phyloP scores from a whole-genome alignment of 331 rosid species.

The Rosa hybrid region DNA sequence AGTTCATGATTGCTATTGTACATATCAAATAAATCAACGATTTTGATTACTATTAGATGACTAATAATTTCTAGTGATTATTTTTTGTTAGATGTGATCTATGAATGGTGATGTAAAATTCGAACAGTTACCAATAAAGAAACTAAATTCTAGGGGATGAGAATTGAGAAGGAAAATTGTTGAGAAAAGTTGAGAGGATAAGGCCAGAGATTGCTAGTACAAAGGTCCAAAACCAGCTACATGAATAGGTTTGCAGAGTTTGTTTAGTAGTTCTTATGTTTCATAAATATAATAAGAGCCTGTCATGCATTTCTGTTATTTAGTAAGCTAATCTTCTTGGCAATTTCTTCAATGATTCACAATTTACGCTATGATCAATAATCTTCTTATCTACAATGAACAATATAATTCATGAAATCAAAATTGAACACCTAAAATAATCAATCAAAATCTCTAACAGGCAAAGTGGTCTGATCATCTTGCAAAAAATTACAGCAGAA shows the following conservation, averaged over 20 bases:
- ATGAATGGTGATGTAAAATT: too few relatives aligned
- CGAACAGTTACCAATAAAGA: not conserved
- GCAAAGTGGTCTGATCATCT: not conserved
- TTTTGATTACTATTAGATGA: not conserved
- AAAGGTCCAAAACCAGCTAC: not conserved
- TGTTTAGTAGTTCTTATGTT: not conserved
- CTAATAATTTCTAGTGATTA: not conserved
- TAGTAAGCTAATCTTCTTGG: not conserved
- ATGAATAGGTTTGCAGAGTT: not conserved
- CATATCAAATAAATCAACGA: too few relatives aligned
- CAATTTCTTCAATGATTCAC: not conserved
- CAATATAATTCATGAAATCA: not conserved
- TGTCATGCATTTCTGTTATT: not conserved
- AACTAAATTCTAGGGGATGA: not conserved
- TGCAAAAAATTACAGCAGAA: not conserved
- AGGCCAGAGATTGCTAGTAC: not conserved
- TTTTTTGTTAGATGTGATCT: not conserved
- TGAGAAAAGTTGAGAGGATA: not conserved
- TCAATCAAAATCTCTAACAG: not conserved
- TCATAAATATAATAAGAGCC: not conserved
- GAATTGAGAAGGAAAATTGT: not conserved
- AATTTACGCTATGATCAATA: not conserved
- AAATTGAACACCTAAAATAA: not conserved
- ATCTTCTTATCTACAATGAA: not conserved
- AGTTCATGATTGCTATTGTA: too few relatives aligned